Conservation (phyloP, 352 stramenopile species). For the Phytophthora fragariaefolia region DNA sequence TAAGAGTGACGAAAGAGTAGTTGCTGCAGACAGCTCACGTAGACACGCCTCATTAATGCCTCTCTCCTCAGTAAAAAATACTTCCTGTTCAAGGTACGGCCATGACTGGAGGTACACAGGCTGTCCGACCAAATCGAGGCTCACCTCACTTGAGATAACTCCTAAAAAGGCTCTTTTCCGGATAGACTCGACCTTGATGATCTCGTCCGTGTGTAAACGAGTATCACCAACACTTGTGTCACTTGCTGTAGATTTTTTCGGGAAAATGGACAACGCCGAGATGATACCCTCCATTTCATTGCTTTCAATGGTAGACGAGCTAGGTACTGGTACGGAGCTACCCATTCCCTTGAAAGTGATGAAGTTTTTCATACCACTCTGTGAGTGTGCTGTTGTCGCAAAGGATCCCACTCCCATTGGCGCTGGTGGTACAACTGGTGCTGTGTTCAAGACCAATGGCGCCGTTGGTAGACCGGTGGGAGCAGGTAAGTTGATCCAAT, state of each 20-base stretch:
- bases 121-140: conserved; percentile 55
- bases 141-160: conserved; percentile 39
- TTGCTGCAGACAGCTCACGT: conserved; percentile 60
- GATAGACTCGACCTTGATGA: conserved; percentile 61
- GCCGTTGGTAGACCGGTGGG: conserved; percentile 29
- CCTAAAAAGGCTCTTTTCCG: conserved; percentile 76
- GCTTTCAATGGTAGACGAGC: conserved; percentile 15
- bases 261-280: conserved; percentile 45
- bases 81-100: conserved; percentile 73
- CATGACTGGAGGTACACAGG: conserved; percentile 80
- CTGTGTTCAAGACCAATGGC: conserved; percentile 14
- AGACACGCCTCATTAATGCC: conserved; percentile 62
- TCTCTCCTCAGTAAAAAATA: conserved; percentile 52
- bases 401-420: background rate
- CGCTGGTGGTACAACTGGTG: conserved; percentile 4
- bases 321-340: conserved; percentile 17
- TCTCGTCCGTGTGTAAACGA: conserved; percentile 51
- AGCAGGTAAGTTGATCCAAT: conserved; percentile 56
- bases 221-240: conserved; percentile 28
- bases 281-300: conserved; percentile 15
- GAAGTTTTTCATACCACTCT: conserved; percentile 21
- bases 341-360: conserved; percentile 38
- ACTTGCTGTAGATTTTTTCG: conserved; percentile 41
- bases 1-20: conserved; percentile 47
- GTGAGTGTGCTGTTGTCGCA: background rate